Evolutionary conservation across 257 asterid species (phyloP), one percentile per base, ranked within the genome.

Genomic region (Solanum virginianum): DNA sequence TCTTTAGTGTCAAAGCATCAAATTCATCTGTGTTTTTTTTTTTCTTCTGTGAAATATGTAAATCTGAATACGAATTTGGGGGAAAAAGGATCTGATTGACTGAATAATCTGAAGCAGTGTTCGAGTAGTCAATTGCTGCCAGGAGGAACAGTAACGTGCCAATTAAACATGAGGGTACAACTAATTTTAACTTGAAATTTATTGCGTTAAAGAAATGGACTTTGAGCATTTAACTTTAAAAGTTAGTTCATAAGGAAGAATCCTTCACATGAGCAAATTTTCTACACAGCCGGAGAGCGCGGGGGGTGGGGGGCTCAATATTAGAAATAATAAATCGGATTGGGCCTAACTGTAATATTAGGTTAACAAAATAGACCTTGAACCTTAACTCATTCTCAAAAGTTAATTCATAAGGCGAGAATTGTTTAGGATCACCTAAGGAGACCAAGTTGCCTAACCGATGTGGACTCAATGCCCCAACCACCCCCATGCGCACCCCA

Each of bases 101-200:
- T 59, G 47, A 66, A 29, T 66, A 29, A 66, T 32, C 47, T 66
- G 74, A 9, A 29, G 36, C 84, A 51, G 41, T 13, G 14, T 54
- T 57, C 17, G 89, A 87, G 5, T 80, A 77, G 87, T 84, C 87
- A 80, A 87, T 80, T 51, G 45, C 20, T 24, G 59, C 87, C 41
- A 74, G 41, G 3, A 22, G 59, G 81, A 22, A 47, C 53, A 72
- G 81, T 13, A 13, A 14, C 20, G 7, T 45, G 57, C 32, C 57
- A 72, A 72, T 45, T 72, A 22, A 74, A 15, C 59, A 13, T 12
- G 13, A 13, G n/a, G 47, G 41, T 22, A 7, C 57, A 74, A 45
- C 80, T 72, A 69, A 69, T 69, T 36, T 69, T 69, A 68, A 8
- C 47, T 36, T 69, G 8, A 39, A 68, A 68, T 32, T 68, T 22